phyloP scores from a whole-genome alignment of 2,329 filamentous ascomycete species.

The Cryoendolithus antarcticus region DNA sequence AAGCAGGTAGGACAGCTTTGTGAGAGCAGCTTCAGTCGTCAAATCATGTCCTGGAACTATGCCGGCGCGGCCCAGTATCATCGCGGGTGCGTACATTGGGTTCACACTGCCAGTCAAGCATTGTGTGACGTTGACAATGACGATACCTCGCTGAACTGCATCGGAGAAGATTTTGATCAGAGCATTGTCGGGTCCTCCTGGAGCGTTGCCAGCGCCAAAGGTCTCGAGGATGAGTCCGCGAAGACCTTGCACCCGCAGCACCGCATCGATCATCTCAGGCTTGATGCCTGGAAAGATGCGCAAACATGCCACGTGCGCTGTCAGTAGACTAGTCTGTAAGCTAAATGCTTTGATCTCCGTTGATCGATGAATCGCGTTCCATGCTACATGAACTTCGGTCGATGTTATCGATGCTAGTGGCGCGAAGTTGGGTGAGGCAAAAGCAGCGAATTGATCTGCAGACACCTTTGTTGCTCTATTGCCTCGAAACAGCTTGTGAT shows the following conservation, averaged over 20 bases:
- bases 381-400: constrained; percentile 59
- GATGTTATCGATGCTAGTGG: constrained; percentile 59
- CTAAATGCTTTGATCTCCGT: constrained; percentile 32
- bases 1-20: constrained; percentile 79
- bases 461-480: constrained; percentile 83
- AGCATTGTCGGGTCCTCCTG: constrained; percentile 65
- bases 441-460: constrained; percentile 74
- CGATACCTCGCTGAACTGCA: constrained; percentile 66
- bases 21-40: constrained; percentile 80
- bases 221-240: constrained; percentile 79
- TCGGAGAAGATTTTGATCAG: constrained; percentile 66
- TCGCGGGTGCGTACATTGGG: constrained; percentile 31
- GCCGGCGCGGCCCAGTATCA: constrained; percentile 69
- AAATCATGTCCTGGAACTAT: constrained; percentile 83
- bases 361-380: constrained; percentile 64
- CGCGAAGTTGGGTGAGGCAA: constrained; percentile 74
- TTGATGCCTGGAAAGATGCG: constrained; percentile 87
- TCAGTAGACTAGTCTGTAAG: constrained; percentile 58
- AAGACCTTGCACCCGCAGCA: constrained; percentile 63
- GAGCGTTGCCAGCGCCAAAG: constrained; percentile 86
- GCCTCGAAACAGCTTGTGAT: constrained; percentile 77
- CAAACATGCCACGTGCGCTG: constrained; percentile 77
- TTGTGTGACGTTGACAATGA: constrained; percentile 86
- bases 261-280: constrained; percentile 76
- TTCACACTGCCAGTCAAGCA: constrained; percentile 45